These are phyloP conservation scores for Periconia sp. DNA, from an alignment of 2,329 filamentous ascomycete species.

Conservation along the genomic window DNA sequence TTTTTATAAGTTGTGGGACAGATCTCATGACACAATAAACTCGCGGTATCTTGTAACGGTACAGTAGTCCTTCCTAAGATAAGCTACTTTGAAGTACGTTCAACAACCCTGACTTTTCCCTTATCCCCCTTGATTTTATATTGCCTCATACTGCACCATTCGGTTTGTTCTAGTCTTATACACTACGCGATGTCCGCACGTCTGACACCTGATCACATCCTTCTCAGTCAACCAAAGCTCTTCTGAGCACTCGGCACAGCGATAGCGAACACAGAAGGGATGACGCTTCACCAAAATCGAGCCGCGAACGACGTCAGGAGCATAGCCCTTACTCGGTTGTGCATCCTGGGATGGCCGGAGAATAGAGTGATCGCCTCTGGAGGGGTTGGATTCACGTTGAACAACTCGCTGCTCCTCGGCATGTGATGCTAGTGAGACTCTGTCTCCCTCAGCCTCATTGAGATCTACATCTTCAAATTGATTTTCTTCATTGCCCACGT, in stretches of 20 bases:
- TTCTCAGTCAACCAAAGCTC: neutral
- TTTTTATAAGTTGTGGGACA: too few species aligned
- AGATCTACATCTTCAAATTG: neutral
- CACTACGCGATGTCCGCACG: conserved; percentile 13
- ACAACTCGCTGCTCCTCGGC: too few species aligned
- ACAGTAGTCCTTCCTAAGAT: too few species aligned
- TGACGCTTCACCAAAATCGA: too few species aligned
- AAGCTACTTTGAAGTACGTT: too few species aligned
- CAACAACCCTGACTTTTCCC: too few species aligned
- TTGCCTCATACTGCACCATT: conserved; percentile 28
- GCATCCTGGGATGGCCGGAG: neutral
- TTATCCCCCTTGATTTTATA: too few species aligned
- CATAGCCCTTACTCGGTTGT: neutral
- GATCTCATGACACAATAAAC: too few species aligned
- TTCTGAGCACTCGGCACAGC: neutral
- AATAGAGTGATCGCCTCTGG: too few species aligned
- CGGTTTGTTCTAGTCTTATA: conserved; percentile 21
- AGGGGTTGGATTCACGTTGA: too few species aligned
- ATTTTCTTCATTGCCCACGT: neutral
- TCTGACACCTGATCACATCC: conserved; percentile 16
- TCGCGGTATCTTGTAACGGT: too few species aligned
- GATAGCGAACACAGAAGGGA: neutral
- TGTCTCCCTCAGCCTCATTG: neutral
- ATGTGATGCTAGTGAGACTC: neutral
- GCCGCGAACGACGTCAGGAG: neutral